These are phyloP conservation scores for Globisporangium cylindrosporum DNA, from an alignment of 352 stramenopile species.

Conservation along the genomic window DNA sequence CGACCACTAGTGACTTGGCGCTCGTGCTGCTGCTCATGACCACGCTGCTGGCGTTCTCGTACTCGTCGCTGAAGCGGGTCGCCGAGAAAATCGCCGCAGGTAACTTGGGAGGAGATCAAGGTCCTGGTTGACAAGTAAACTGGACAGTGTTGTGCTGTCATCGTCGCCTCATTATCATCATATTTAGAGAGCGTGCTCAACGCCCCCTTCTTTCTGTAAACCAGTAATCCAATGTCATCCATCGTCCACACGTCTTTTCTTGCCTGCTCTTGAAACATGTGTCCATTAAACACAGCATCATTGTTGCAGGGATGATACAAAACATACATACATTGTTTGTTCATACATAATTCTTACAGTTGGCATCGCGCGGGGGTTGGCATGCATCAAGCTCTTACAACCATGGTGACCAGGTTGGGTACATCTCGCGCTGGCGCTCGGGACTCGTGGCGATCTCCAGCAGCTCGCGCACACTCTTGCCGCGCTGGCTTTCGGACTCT, in stretches of 20 bases:
- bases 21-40: slow-evolving; percentile 64
- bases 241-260: neutral
- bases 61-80: slow-evolving; percentile 40
- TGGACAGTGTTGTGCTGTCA: neutral
- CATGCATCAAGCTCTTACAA: slow-evolving; percentile 39
- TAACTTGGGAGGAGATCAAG: neutral
- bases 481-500: slow-evolving; percentile 53
- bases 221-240: slow-evolving; percentile 9
- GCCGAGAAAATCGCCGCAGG: slow-evolving; percentile 20
- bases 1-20: slow-evolving; percentile 52
- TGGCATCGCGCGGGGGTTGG: neutral
- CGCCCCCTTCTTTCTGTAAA: slow-evolving; percentile 5
- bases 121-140: slow-evolving; percentile 1
- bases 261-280: neutral
- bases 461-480: slow-evolving; percentile 77
- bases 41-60: slow-evolving; percentile 49
- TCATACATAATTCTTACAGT: slow-evolving; percentile 5
- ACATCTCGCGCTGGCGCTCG: slow-evolving; percentile 83
- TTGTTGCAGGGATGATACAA: neutral
- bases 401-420: slow-evolving; percentile 86
- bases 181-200: slow-evolving; percentile 8
- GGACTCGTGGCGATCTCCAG: slow-evolving; percentile 79
- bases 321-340: neutral
- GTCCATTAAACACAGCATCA: neutral
- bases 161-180: slow-evolving; percentile 4